These are phyloP conservation scores for Coemansia sp. DNA, from an alignment of 192 early-diverging fungal species.

Conservation along the genomic window DNA sequence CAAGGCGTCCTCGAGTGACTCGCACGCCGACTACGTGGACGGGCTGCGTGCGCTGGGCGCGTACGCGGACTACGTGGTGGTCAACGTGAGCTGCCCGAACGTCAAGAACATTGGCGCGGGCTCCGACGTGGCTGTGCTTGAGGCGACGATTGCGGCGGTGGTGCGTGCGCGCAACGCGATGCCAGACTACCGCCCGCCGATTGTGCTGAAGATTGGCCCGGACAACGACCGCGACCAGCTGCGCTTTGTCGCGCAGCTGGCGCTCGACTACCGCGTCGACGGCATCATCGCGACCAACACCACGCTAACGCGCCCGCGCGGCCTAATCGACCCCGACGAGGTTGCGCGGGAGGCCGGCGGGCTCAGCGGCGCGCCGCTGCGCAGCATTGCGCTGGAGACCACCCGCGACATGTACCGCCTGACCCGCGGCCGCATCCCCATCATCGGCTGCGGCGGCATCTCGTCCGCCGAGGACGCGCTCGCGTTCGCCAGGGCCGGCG, in stretches of 20 bases:
- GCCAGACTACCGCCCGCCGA: slow-evolving; percentile 59
- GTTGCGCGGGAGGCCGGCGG: slow-evolving; percentile 69
- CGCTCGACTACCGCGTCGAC: slow-evolving; percentile 68
- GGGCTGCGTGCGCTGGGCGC: slow-evolving; percentile 71
- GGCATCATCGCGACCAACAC: slow-evolving; percentile 91
- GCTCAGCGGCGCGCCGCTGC: slow-evolving; percentile 76
- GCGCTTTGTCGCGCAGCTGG: slow-evolving; percentile 75
- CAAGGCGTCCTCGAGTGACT: slow-evolving; percentile 68
- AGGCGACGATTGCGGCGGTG: slow-evolving; percentile 67
- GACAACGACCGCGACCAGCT: slow-evolving; percentile 75
- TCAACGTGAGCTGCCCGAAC: slow-evolving; percentile 90
- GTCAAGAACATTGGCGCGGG: slow-evolving; percentile 76
- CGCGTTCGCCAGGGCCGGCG: slow-evolving; percentile 79
- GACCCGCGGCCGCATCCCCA: slow-evolving; percentile 71
- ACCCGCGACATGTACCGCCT: slow-evolving; percentile 72
- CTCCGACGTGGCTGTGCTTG: slow-evolving; percentile 69
- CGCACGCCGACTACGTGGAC: slow-evolving; percentile 75
- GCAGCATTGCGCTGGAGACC: slow-evolving; percentile 68
- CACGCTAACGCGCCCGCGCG: slow-evolving; percentile 68
- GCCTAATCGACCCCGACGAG: slow-evolving; percentile 47
- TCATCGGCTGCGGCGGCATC: slow-evolving; percentile 91
- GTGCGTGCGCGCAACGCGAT: slow-evolving; percentile 50
- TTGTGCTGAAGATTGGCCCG: slow-evolving; percentile 90
- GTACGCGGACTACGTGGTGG: slow-evolving; percentile 84
- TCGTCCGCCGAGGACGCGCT: slow-evolving; percentile 72